A percentile compares a stretch with the other conserved stretches of the same genome.
Evolutionary conservation across 2,329 filamentous ascomycete species (phyloP).

Genomic region (Lasiodiplodia sp.): DNA sequence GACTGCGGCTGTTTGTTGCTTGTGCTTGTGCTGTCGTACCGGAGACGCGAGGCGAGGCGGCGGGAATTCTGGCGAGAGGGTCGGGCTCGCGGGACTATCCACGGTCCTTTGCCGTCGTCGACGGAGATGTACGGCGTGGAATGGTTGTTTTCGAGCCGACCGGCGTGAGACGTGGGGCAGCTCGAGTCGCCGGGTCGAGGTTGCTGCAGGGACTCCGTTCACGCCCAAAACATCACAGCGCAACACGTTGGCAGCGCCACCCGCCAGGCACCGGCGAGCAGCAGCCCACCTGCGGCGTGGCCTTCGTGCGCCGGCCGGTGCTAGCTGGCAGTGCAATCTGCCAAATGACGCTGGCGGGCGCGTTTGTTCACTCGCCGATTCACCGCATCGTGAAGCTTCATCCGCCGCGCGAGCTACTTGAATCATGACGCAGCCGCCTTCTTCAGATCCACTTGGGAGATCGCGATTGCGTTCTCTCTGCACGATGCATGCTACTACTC

Average conservation of each 20-base stretch:
- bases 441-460: conserved; percentile 15
- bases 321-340: conserved; percentile 9
- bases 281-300: conserved; percentile 14
- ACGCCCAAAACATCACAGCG: conserved; percentile 24
- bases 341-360: not conserved
- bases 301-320: conserved; percentile 1
- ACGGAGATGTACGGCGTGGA: conserved; percentile 27
- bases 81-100: conserved; percentile 8
- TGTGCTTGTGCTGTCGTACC: not conserved
- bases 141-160: conserved; percentile 24
- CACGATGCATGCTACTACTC: not conserved
- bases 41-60: conserved; percentile 12
- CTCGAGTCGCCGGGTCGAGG: conserved; percentile 24
- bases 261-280: conserved; percentile 19
- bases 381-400: conserved; percentile 16
- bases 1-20: not conserved
- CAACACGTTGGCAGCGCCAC: conserved; percentile 20
- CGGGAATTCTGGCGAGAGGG: conserved; percentile 11
- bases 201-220: conserved; percentile 28
- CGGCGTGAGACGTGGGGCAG: conserved; percentile 29
- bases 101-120: conserved; percentile 12
- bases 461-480: conserved; percentile 12
- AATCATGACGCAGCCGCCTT: conserved; percentile 15
- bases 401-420: conserved; percentile 17
- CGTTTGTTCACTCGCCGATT: conserved; percentile 4